Conservation (phyloP, 2,329 filamentous ascomycete species). For the Simplicillium aogashimaense region DNA sequence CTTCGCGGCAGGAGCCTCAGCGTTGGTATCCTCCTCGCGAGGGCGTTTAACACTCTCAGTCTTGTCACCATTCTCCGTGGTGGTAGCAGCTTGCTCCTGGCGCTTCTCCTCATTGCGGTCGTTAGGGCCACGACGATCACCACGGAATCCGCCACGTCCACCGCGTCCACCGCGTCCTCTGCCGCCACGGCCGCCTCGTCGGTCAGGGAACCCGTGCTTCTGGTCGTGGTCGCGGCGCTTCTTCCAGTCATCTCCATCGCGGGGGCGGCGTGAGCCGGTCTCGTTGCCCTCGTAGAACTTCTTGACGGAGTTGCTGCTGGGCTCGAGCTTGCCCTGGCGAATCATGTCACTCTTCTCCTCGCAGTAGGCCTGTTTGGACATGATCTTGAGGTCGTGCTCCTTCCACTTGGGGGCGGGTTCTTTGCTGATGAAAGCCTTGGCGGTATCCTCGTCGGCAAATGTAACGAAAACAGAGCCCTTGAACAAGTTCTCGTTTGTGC, state of each 20-base stretch:
- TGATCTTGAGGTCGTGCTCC: slow-evolving; percentile 67
- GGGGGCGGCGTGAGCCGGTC: slow-evolving; percentile 24
- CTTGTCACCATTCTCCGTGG: slow-evolving; percentile 16
- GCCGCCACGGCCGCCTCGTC: slow-evolving; percentile 32
- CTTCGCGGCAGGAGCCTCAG: slow-evolving; percentile 44
- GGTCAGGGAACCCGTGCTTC: slow-evolving; percentile 45
- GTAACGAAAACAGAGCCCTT: slow-evolving; percentile 97
- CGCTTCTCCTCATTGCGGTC: slow-evolving; percentile 16
- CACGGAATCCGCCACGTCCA: slow-evolving; percentile 30
- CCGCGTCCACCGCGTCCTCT: slow-evolving; percentile 28
- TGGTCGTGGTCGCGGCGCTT: slow-evolving; percentile 52
- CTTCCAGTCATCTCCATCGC: slow-evolving; percentile 52
- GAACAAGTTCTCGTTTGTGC: slow-evolving; percentile 62
- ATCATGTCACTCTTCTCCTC: slow-evolving; percentile 68
- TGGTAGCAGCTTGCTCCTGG: slow-evolving; percentile 12
- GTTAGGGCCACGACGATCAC: slow-evolving; percentile 21
- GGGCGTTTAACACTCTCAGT: slow-evolving; percentile 40
- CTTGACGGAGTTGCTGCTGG: slow-evolving; percentile 32
- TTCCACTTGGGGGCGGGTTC: slow-evolving; percentile 81
- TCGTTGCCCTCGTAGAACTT: slow-evolving; percentile 41
- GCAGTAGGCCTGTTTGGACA: slow-evolving; percentile 82
- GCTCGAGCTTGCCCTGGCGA: slow-evolving; percentile 56
- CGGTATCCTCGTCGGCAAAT: slow-evolving; percentile 69
- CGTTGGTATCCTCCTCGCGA: slow-evolving; percentile 38
- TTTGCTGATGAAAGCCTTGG: slow-evolving; percentile 68